phyloP scores from a whole-genome alignment of 768 basidiomycete genomes.

The Boletus barrowsii region DNA sequence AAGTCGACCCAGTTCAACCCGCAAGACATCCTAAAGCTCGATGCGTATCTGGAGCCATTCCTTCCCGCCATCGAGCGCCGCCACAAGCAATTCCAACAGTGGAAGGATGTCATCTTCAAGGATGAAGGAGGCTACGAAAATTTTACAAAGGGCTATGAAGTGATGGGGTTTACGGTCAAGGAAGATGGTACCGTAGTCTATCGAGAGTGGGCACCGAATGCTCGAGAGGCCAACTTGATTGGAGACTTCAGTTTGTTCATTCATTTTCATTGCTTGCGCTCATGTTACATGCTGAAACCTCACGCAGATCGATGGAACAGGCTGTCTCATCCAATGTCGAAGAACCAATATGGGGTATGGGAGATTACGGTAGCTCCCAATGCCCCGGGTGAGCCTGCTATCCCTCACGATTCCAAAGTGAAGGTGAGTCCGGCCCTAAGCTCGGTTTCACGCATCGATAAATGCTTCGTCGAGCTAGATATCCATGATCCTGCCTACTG shows the following conservation, averaged over 20 bases:
- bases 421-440: slow-evolving; percentile 55
- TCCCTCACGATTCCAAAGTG: slow-evolving; percentile 92
- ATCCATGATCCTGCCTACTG: slow-evolving; percentile 81
- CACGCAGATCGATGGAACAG: slow-evolving; percentile 83
- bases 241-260: slow-evolving; percentile 92
- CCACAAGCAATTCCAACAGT: slow-evolving; percentile 64
- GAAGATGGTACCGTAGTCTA: slow-evolving; percentile 71
- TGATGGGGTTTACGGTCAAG: slow-evolving; percentile 72
- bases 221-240: slow-evolving; percentile 74
- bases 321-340: slow-evolving; percentile 80
- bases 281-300: slow-evolving; percentile 1
- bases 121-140: slow-evolving; percentile 80
- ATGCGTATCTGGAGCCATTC: slow-evolving; percentile 74
- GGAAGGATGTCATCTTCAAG: slow-evolving; percentile 72
- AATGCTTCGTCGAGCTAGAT: slow-evolving; percentile 50
- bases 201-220: slow-evolving; percentile 96
- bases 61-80: slow-evolving; percentile 66
- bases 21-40: slow-evolving; percentile 57
- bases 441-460: neutral
- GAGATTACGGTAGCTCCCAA: slow-evolving; percentile 73
- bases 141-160: slow-evolving; percentile 56
- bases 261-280: neutral
- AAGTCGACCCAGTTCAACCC: slow-evolving; percentile 47
- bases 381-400: slow-evolving; percentile 67
- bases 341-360: slow-evolving; percentile 85